Base-by-base conservation (phyloP, 805 yeast species). In the Lipomyces chichibuensis region DNA sequence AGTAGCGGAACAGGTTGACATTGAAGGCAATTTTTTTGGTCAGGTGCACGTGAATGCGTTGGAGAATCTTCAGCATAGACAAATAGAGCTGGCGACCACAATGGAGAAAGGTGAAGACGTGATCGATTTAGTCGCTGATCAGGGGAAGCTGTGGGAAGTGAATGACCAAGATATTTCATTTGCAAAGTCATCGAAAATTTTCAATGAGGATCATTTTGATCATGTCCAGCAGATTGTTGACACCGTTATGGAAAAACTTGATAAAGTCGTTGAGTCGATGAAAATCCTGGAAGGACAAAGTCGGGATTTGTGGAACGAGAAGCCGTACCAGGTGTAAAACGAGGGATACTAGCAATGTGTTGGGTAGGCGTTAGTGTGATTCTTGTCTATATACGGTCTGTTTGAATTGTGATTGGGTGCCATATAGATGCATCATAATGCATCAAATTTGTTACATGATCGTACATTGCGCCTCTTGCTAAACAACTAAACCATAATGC, bases 61-160 rank as follows among this genome's bases (percentile, higher is more conserved):
- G 61, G 75, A 76, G n/a, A 78, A 81, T 56, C 79, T 90, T 55
- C 85, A 90, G 69, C 73, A 75, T 11, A 80, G 87, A n/a, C 96
- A 91, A 72, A 71, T 82, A 23, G 80, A 79, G 49, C 75, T 87
- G 43, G 79, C 84, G 29, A 71, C 75, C 17, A 79, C 79, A 63
- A 81, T 84, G 75, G 80, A 80, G 20, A 75, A 66, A 14, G 66
- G 72, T 11, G 77, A 72, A 29, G 62, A 67, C 70, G 75, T 71
- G 32, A 65, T 57, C 65, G 68, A 69, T 29, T 66, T 72, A 14
- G 63, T 58, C 37, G 73, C 73, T 54, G 74, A 73, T 5, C 75
- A 72, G 54, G 73, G 71, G 63, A 60, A 62, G 70, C 62, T 64
- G 69, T 55, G 65, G 66, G 67, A 64, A 43, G 23, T 59, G 20